Evolutionary conservation across 768 basidiomycete genomes (phyloP), one percentile per base, ranked within the genome.

Genomic region (Coprinellus micaceus): DNA sequence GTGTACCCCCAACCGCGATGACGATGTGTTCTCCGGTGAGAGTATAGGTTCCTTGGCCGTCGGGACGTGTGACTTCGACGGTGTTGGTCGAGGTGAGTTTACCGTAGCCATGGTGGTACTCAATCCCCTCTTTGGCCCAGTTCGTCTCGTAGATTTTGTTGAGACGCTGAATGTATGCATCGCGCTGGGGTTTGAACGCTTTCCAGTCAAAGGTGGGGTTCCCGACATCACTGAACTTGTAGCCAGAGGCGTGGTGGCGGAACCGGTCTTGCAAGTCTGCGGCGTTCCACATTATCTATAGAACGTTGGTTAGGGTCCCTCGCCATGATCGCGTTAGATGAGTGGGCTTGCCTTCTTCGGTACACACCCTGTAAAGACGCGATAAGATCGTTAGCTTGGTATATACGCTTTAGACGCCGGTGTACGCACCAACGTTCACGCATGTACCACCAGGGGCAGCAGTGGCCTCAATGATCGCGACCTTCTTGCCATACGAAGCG

Each of bases 271-370:
- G 86, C 55, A 93, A 74, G 72, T 95, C 92, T 25, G 91, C 90
- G 39, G 93, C 92, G 60, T 94, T 89, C 96, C 96, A 99, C 96
- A 98, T 98, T 54, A 99, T 86, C 92, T 96, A 56, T 12, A 7
- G 47, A 33, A 26, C 41, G 56, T 29, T 50, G 33, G 49, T 51
- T 37, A 51, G 49, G 53, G 37, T 44, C 54, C 56, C 45, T 29
- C 17, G 29, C 44, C 48, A 26, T 12, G 43, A 40, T 37, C 40
- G 33, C 17, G 45, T 36, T 26, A 47, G 19, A 56, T 26, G 54
- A 36, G n/a, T 26, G 40, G 48, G 45, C 74, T 47, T 49, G 85
- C 93, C 79, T 97, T 99, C 76, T 99, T 99, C 15, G 97, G 97
- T 4, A 99, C 94, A 74, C 96, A 98, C 64, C 94, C 93, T 91